Conservation (phyloP, 331 rosid species). For the Saraca asoca region DNA sequence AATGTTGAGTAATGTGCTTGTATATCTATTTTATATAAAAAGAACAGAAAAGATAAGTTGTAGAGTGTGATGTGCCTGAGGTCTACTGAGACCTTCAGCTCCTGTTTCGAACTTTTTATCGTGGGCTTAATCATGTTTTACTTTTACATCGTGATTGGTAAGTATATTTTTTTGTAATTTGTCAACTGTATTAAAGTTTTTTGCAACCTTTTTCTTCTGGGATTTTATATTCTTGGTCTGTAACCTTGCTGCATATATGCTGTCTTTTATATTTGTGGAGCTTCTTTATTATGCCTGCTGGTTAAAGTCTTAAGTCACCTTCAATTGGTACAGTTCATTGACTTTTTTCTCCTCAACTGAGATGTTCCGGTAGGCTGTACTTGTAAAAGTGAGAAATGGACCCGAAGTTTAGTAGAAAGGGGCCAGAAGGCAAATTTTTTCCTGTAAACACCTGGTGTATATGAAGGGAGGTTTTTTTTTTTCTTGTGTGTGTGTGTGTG, state of each 20-base stretch:
- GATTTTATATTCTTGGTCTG: not conserved
- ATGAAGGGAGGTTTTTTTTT: not conserved
- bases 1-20: too few species aligned
- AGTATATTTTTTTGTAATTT: not conserved
- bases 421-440: not conserved
- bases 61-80: slow-evolving; percentile 7
- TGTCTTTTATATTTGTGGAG: not conserved
- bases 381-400: too few species aligned
- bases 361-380: not conserved
- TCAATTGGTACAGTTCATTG: too few species aligned
- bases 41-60: not conserved
- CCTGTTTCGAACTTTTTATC: not conserved
- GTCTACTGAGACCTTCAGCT: not conserved
- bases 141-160: not conserved
- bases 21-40: too few species aligned
- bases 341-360: too few species aligned
- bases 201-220: not conserved
- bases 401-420: not conserved
- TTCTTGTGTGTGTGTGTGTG: too few species aligned
- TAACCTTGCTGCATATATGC: slow-evolving; percentile 1
- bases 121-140: not conserved
- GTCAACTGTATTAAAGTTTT: not conserved
- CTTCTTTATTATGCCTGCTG: not conserved
- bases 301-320: not conserved
- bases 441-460: not conserved